phyloP scores from a whole-genome alignment of 208 protist species.

The Leishmania aethiopica region DNA sequence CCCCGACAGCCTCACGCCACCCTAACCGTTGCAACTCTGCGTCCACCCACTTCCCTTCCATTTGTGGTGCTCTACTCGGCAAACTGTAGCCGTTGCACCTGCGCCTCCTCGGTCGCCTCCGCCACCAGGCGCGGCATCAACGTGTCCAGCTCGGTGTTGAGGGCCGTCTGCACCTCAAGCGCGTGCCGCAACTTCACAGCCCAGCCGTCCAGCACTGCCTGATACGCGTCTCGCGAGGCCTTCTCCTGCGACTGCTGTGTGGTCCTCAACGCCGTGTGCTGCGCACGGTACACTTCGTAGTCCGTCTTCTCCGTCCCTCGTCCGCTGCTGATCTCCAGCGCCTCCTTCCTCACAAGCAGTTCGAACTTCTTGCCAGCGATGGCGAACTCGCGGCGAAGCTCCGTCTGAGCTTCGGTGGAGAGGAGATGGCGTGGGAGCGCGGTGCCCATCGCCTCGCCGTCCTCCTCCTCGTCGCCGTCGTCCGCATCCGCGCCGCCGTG shows the following conservation, averaged over 20 bases:
- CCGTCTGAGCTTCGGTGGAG: slow-evolving; percentile 50
- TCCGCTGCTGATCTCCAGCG: slow-evolving; percentile 71
- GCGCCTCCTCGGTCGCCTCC: slow-evolving; percentile 78
- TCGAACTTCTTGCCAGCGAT: slow-evolving; percentile 54
- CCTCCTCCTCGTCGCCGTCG: slow-evolving; percentile 29
- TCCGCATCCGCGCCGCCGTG: slow-evolving; percentile 14
- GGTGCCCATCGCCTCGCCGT: slow-evolving; percentile 17
- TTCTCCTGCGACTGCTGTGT: slow-evolving; percentile 51
- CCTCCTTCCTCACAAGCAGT: slow-evolving; percentile 78
- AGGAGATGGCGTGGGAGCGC: slow-evolving; percentile 51
- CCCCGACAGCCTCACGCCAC: background rate
- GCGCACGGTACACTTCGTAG: slow-evolving; percentile 48
- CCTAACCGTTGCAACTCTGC: background rate
- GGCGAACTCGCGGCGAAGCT: slow-evolving; percentile 54
- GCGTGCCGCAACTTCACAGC: slow-evolving; percentile 53
- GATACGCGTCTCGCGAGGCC: slow-evolving; percentile 39
- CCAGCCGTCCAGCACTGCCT: slow-evolving; percentile 50
- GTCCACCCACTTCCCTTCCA: background rate
- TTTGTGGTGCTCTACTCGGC: slow-evolving; percentile 12
- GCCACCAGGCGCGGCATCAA: slow-evolving; percentile 67
- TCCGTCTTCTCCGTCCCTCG: slow-evolving; percentile 43
- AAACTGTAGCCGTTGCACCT: slow-evolving; percentile 46
- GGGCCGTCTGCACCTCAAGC: slow-evolving; percentile 52
- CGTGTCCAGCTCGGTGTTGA: slow-evolving; percentile 73
- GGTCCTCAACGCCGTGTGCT: slow-evolving; percentile 42